Base-by-base conservation (phyloP, 352 stramenopile species). In the Phytophthora crassamura region DNA sequence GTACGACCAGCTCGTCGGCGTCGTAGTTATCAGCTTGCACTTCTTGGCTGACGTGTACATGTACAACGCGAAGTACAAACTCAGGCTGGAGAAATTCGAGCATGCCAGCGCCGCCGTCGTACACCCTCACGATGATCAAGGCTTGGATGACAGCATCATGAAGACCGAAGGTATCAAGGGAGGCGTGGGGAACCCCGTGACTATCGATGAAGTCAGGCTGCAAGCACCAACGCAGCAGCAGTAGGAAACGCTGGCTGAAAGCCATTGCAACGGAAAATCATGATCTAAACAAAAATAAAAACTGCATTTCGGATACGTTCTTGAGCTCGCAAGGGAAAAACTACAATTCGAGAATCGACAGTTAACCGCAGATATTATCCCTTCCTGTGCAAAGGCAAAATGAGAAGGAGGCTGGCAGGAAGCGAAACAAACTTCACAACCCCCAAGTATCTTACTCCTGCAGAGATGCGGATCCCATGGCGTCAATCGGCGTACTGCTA, bases 1-100 rank as follows among this genome's bases (percentile, higher is more conserved):
- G 40, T 42, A 38, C 9, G 39, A 64, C 3, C 53, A 69, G 35
- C n/a, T 55, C 10, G 20, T 49, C 28, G 46, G 42, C 14, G 12
- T 59, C 28, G 53, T 56, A 4, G 2, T 48, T 40, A n/a, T n/a
- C n/a, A n/a, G n/a, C n/a, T n/a, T n/a, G n/a, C n/a, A n/a, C n/a
- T n/a, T n/a, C n/a, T n/a, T n/a, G n/a, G n/a, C n/a, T n/a, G n/a
- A n/a, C n/a, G n/a, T n/a, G n/a, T n/a, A n/a, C n/a, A n/a, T n/a
- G n/a, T n/a, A n/a, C n/a, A n/a, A n/a, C n/a, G n/a, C n/a, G n/a
- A n/a, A n/a, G n/a, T 67, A 60, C 59, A 25, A 9, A 15, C 34
- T 42, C 4, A 36, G 43, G 9, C 18, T 67, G 7, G 40, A 47
- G 28, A 10, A 28, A 16, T 11, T 86, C 81, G 22, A n/a, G n/a